Evolutionary conservation across 2,329 filamentous ascomycete genomes (phyloP), one percentile per base, ranked within the genome.

Genomic region (Aspergillus sergii): DNA sequence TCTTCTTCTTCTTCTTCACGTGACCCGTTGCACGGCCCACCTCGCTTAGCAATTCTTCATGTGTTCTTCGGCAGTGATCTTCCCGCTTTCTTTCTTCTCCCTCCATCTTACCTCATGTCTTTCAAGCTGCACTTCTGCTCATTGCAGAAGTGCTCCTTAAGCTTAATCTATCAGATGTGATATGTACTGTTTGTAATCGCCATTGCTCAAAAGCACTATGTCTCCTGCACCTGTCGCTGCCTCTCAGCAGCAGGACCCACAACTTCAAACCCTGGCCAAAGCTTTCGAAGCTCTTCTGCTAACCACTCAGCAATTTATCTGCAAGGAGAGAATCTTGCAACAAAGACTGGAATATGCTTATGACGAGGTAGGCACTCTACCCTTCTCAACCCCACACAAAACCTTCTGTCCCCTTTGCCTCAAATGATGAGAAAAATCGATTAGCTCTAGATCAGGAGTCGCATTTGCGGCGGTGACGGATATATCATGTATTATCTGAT

Each of bases 391-490:
- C 14, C n/a, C 34, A 23, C 51, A 26, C 12, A 23, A 1, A 23
- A 1, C 8, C 5, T 28, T 39, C 39, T 59, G 19, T 32, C 50
- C 11, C 28, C 53, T 39, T 56, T 66, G 70, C 75, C 73, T 78
- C 75, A 72, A 66, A 80, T 83, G 82, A 84, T 77, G 83, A 85
- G 76, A 81, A 78, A 80, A 73, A 72, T 72, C 75, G 73, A 79
- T 90, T 92, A 92, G 90, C 90, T 93, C 90, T 92, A 92, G 90
- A 92, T 91, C 90, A 89, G 84, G 85, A 92, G 88, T 84, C 86
- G 81, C 84, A 75, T 72, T 67, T 78, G 83, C 82, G 84, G 81
- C 82, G 74, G 79, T 86, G 89, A 91, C 84, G 82, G 88, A 91
- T 78, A 86, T 71, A 79, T 77, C 80, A 83, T 84, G 78, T 83